Evolutionary conservation across 2,329 filamentous ascomycete genomes (phyloP).

Genomic region (Pseudocercospora vitis): DNA sequence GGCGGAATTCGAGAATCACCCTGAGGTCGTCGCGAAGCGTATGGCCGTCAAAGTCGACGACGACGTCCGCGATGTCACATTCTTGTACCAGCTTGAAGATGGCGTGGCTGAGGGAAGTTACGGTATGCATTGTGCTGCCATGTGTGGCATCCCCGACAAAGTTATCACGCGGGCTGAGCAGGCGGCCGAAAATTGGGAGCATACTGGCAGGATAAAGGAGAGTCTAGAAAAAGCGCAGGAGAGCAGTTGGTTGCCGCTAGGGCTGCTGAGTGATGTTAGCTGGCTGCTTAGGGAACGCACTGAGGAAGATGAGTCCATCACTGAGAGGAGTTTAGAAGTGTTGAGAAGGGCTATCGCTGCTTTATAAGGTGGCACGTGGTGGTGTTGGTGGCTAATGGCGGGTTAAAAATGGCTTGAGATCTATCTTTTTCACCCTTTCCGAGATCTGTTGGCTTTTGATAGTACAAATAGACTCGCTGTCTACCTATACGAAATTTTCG

Average conservation of each 20-base stretch:
- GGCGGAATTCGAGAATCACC: conserved; percentile 84
- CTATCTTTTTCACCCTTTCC: no score
- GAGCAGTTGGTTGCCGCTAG: conserved; percentile 79
- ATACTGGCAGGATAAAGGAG: conserved; percentile 86
- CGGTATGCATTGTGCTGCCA: conserved; percentile 97
- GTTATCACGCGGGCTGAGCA: conserved; percentile 85
- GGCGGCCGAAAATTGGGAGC: conserved; percentile 90
- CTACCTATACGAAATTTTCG: no score
- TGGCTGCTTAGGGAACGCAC: conserved; percentile 65
- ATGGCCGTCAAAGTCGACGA: conserved; percentile 97
- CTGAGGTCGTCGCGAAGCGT: conserved; percentile 78
- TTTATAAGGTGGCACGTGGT: conserved; percentile 43
- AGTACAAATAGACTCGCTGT: no score
- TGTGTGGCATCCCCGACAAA: conserved; percentile 86
- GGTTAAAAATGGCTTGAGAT: background rate
- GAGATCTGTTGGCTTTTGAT: background rate
- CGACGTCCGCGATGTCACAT: conserved; percentile 80
- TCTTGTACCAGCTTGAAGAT: conserved; percentile 89
- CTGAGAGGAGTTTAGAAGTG: conserved; percentile 56
- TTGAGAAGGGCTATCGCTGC: conserved; percentile 58
- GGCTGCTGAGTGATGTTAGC: conserved; percentile 82
- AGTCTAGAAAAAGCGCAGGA: conserved; percentile 71
- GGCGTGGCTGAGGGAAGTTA: conserved; percentile 96
- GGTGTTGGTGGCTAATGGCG: background rate
- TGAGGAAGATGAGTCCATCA: conserved; percentile 40